phyloP scores from a whole-genome alignment of 352 stramenopile species.

The Phytophthora pini region DNA sequence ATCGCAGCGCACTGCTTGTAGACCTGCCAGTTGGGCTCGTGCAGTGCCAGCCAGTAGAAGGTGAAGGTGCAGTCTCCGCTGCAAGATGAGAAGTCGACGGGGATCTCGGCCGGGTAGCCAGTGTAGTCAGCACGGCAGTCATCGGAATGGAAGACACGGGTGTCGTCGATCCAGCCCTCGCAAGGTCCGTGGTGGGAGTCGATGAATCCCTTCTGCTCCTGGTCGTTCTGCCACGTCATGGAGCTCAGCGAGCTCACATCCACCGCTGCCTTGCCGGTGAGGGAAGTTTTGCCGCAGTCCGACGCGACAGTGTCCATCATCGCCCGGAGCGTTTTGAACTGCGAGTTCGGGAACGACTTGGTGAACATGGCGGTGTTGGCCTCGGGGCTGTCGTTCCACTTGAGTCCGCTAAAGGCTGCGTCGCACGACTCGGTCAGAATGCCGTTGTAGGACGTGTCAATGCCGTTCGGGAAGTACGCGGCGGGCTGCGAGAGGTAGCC shows the following conservation, averaged over 20 bases:
- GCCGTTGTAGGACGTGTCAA: conserved; percentile 37
- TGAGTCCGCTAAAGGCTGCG: conserved; percentile 30
- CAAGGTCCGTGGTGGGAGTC: conserved; percentile 55
- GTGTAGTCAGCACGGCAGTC: conserved; percentile 49
- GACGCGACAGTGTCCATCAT: conserved; percentile 43
- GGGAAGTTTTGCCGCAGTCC: conserved; percentile 32
- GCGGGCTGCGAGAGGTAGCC: conserved; percentile 48
- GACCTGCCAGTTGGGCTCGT: conserved; percentile 59
- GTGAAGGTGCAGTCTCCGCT: conserved; percentile 53
- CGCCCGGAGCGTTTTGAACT: conserved; percentile 37
- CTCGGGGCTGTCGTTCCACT: conserved; percentile 39
- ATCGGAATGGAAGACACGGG: conserved; percentile 41
- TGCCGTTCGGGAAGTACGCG: conserved; percentile 37
- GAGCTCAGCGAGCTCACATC: conserved; percentile 44
- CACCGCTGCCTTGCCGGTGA: conserved; percentile 18
- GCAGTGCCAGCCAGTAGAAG: conserved; percentile 71
- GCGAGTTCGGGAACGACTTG: conserved; percentile 34
- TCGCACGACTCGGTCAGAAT: conserved; percentile 30
- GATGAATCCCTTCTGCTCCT: conserved; percentile 48
- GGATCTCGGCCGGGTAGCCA: conserved; percentile 53
- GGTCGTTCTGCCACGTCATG: conserved; percentile 61
- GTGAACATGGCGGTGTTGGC: conserved; percentile 41
- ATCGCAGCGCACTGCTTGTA: conserved; percentile 61
- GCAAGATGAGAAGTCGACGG: conserved; percentile 60
- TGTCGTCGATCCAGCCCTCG: conserved; percentile 57